Evolutionary conservation across 2,329 filamentous ascomycete species (phyloP).

Genomic region (Claviceps spartinae): DNA sequence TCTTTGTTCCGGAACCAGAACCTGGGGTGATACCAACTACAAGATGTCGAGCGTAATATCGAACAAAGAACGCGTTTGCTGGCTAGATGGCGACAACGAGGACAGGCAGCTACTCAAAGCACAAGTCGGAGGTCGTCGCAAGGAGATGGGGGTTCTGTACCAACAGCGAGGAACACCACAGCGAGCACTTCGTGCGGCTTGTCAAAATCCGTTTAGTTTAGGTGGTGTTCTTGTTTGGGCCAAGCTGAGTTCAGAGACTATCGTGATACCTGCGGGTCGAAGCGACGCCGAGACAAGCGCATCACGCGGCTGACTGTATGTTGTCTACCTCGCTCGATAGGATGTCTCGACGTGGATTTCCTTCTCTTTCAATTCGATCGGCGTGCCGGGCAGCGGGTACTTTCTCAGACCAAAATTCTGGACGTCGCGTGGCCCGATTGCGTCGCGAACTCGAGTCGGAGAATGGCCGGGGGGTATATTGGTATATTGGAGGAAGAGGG

Average conservation of each 20-base stretch:
- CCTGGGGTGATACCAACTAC: neutral
- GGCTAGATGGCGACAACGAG: neutral
- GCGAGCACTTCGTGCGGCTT: neutral
- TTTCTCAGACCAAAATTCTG: neutral
- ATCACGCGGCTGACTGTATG: neutral
- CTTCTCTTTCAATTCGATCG: neutral
- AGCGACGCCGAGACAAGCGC: neutral
- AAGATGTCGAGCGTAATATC: neutral
- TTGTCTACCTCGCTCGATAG: neutral
- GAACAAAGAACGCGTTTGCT: neutral
- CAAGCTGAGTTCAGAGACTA: neutral
- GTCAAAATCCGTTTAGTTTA: constrained; percentile 3
- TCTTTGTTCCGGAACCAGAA: neutral
- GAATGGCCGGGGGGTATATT: no score
- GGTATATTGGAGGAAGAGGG: neutral
- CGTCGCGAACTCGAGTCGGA: neutral
- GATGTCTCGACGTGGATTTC: neutral
- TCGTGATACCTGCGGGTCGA: neutral
- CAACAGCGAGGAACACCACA: constrained; percentile 4
- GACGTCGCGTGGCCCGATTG: neutral
- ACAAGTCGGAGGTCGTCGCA: neutral
- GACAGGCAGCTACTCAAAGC: neutral
- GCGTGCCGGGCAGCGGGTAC: neutral
- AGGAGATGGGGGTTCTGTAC: neutral
- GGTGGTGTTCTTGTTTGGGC: constrained; percentile 1